Conservation (phyloP, 495 filamentous ascomycete genomes). For the Staphylotrichum longicolle region DNA sequence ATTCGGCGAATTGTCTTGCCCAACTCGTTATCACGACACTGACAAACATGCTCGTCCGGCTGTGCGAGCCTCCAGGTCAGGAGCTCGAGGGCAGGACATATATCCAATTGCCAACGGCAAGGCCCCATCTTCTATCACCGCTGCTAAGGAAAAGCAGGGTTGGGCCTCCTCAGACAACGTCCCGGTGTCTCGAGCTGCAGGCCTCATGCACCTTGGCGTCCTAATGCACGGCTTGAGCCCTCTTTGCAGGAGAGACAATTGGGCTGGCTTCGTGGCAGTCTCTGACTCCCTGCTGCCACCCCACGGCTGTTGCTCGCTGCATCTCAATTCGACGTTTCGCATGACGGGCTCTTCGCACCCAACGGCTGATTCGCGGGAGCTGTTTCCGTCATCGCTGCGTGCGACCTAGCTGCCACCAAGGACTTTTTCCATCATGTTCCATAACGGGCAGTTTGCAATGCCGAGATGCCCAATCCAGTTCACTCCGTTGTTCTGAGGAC, state of each 20-base stretch:
- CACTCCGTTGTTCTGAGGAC: not conserved
- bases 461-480: slow-evolving; percentile 10
- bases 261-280: slow-evolving; percentile 47
- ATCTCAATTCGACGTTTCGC: slow-evolving; percentile 20
- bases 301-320: slow-evolving; percentile 25
- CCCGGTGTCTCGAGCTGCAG: too few relatives aligned
- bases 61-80: too few relatives aligned
- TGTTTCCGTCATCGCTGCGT: not conserved
- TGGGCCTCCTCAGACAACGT: too few relatives aligned
- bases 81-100: too few relatives aligned
- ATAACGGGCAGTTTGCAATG: slow-evolving; percentile 1
- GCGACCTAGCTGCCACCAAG: not conserved
- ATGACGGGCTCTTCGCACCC: not conserved
- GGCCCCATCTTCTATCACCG: too few relatives aligned
- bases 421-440: not conserved
- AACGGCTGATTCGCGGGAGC: not conserved
- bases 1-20: too few relatives aligned
- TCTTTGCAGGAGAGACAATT: slow-evolving; percentile 21
- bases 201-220: not conserved
- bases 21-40: too few relatives aligned
- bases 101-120: too few relatives aligned
- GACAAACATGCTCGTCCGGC: too few relatives aligned
- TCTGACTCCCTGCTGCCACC: slow-evolving; percentile 39
- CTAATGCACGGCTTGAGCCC: slow-evolving; percentile 29
- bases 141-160: too few relatives aligned